Evolutionary conservation across 2,329 filamentous ascomycete species (phyloP).

Genomic region (Calonectria honghensis): DNA sequence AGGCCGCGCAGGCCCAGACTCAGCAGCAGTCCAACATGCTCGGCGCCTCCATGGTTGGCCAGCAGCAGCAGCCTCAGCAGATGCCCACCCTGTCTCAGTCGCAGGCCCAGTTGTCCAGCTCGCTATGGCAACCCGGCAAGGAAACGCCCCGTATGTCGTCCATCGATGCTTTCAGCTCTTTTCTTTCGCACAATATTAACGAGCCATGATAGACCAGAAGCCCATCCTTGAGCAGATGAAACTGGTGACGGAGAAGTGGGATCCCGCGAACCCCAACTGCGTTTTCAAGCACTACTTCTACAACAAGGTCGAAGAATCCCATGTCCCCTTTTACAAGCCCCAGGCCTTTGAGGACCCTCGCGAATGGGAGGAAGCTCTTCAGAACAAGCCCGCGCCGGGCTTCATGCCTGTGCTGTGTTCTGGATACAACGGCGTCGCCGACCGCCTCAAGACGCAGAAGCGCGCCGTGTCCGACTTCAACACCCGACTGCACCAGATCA

Average conservation of each 20-base stretch:
- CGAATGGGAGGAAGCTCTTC: slow-evolving; percentile 89
- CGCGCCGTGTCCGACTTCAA: slow-evolving; percentile 82
- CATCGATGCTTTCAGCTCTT: slow-evolving; percentile 10
- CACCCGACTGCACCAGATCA: slow-evolving; percentile 85
- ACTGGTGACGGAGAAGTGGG: slow-evolving; percentile 83
- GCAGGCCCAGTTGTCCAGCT: slow-evolving; percentile 69
- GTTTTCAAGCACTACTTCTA: slow-evolving; percentile 91
- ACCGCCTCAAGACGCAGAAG: slow-evolving; percentile 83
- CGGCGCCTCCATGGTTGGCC: slow-evolving; percentile 58
- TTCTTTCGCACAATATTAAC: slow-evolving; percentile 36
- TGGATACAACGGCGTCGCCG: slow-evolving; percentile 83
- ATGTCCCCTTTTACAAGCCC: slow-evolving; percentile 85
- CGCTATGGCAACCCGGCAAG: slow-evolving; percentile 72
- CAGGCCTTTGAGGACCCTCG: slow-evolving; percentile 81
- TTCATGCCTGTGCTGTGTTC: slow-evolving; percentile 86
- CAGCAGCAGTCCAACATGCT: slow-evolving; percentile 61
- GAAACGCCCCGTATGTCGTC: slow-evolving; percentile 67
- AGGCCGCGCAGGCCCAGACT: slow-evolving; percentile 59
- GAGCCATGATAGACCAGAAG: slow-evolving; percentile 73
- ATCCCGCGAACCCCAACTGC: slow-evolving; percentile 79
- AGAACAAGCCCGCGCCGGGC: slow-evolving; percentile 84
- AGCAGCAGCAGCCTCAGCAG: slow-evolving; percentile 64
- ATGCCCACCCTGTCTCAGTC: slow-evolving; percentile 66
- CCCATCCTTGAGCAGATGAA: slow-evolving; percentile 84
- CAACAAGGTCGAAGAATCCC: slow-evolving; percentile 85